Percentiles rank a stretch among this genome's conserved stretches.
These are phyloP conservation scores for Fusarium transvaalense DNA, from an alignment of 2,329 filamentous ascomycete species.

Conservation along the genomic window DNA sequence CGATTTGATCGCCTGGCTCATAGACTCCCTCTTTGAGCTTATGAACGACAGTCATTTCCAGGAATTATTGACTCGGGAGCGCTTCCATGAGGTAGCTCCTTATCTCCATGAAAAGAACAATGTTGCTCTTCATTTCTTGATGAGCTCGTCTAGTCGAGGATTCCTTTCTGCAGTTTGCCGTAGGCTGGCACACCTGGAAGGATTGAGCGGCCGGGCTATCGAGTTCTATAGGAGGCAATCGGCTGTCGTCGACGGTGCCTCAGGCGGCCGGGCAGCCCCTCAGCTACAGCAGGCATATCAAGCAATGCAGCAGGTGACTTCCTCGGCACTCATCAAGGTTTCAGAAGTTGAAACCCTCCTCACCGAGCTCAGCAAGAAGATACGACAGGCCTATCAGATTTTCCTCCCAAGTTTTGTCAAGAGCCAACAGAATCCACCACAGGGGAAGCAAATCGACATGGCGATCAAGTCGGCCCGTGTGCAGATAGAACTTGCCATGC, in stretches of 20 bases:
- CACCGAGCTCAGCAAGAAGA: conserved; percentile 60
- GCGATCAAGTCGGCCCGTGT: conserved; percentile 61
- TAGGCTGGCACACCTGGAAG: conserved; percentile 70
- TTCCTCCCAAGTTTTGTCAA: conserved; percentile 60
- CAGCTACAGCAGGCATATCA: conserved; percentile 70
- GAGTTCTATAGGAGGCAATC: conserved; percentile 64
- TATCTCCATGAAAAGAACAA: conserved; percentile 69
- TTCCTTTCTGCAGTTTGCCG: conserved; percentile 78
- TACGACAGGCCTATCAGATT: conserved; percentile 64
- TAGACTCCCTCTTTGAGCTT: conserved; percentile 69
- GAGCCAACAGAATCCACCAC: conserved; percentile 61
- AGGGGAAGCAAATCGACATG: conserved; percentile 59
- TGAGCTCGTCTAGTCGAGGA: conserved; percentile 79
- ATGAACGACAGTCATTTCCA: conserved; percentile 65
- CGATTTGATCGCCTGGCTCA: conserved; percentile 74
- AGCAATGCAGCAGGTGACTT: conserved; percentile 65
- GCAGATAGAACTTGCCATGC: conserved; percentile 65
- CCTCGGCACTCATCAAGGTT: conserved; percentile 67
- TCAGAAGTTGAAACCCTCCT: conserved; percentile 74
- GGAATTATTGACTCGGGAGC: conserved; percentile 61
- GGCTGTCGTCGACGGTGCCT: conserved; percentile 56
- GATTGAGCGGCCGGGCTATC: conserved; percentile 62
- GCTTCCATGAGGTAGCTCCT: conserved; percentile 62
- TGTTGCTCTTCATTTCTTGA: conserved; percentile 71
- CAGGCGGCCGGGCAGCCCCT: conserved; percentile 56